Evolutionary conservation across 2,329 filamentous ascomycete species (phyloP).

Genomic region (Pyrenochaeta sp.): DNA sequence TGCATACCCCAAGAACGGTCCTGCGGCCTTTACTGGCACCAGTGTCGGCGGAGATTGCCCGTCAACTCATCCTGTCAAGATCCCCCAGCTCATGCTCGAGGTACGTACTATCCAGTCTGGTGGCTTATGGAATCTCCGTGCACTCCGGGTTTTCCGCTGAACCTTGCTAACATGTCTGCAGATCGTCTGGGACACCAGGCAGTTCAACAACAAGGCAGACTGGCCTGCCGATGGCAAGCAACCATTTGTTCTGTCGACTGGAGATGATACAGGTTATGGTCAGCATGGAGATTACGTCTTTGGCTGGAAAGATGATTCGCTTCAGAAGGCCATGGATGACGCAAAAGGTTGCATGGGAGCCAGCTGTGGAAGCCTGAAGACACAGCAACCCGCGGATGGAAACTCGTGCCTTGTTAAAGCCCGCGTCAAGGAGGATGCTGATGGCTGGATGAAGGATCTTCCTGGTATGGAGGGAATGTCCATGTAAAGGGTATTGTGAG

Average conservation of each 20-base stretch:
- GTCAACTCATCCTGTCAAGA: conserved; percentile 53
- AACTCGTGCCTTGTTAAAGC: conserved; percentile 31
- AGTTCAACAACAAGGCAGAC: conserved; percentile 45
- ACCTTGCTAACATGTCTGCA: not conserved
- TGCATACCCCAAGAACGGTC: conserved; percentile 49
- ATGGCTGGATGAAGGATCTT: conserved; percentile 29
- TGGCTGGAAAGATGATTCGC: conserved; percentile 38
- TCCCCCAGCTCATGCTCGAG: conserved; percentile 57
- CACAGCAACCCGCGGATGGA: conserved; percentile 28
- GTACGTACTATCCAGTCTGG: conserved; percentile 15
- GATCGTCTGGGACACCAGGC: conserved; percentile 53
- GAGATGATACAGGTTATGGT: conserved; percentile 32
- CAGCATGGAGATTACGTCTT: conserved; percentile 41
- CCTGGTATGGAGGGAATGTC: conserved; percentile 25
- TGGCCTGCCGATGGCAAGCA: conserved; percentile 39
- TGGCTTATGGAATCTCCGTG: not conserved
- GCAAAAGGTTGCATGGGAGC: conserved; percentile 38
- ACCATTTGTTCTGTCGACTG: conserved; percentile 34
- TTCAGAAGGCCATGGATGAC: conserved; percentile 42
- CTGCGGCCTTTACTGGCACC: conserved; percentile 29
- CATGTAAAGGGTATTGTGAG: conserved; percentile 1
- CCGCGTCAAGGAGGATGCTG: conserved; percentile 31
- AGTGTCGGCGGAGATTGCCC: conserved; percentile 49
- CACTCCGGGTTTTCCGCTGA: not conserved
- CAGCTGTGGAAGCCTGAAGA: conserved; percentile 33